A percentile compares a stretch with the other conserved stretches of the same genome.
These are phyloP conservation scores for Aspergillus eucalypticola DNA, from an alignment of 2,329 filamentous ascomycete species.

Conservation along the genomic window DNA sequence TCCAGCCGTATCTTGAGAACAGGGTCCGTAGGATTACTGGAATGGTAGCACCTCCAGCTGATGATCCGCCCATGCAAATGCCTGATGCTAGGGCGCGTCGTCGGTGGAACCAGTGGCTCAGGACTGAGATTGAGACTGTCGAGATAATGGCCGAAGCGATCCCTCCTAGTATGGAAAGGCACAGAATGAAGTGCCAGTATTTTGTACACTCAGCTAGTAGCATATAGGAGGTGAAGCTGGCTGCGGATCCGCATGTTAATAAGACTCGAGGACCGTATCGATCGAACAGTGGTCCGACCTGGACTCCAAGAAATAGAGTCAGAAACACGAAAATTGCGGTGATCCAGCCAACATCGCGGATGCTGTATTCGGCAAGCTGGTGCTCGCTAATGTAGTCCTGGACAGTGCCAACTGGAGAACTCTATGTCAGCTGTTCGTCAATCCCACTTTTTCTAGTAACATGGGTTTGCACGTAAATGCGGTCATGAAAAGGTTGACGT, in stretches of 20 bases:
- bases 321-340: slow-evolving; percentile 50
- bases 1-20: slow-evolving; percentile 38
- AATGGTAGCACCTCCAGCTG: slow-evolving; percentile 39
- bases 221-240: slow-evolving; percentile 46
- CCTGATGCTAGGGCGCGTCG: slow-evolving; percentile 42
- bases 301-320: slow-evolving; percentile 48
- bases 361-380: slow-evolving; percentile 46
- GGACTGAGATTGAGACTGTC: slow-evolving; percentile 39
- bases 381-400: slow-evolving; percentile 51
- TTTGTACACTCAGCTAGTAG: slow-evolving; percentile 49
- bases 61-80: slow-evolving; percentile 43
- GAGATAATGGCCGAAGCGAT: slow-evolving; percentile 38
- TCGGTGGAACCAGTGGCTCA: slow-evolving; percentile 45
- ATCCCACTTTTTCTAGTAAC: no score
- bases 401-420: slow-evolving; percentile 46
- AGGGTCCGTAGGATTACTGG: slow-evolving; percentile 37
- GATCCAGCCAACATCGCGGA: slow-evolving; percentile 54
- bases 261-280: slow-evolving; percentile 48
- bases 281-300: slow-evolving; percentile 53
- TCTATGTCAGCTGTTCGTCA: background rate
- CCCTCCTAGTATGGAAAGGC: slow-evolving; percentile 39
- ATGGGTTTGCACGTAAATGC: background rate
- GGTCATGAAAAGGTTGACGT: background rate
- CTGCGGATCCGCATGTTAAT: slow-evolving; percentile 29
- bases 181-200: slow-evolving; percentile 54